Percentiles rank a stretch among this genome's conserved stretches.
phyloP scores from a whole-genome alignment of 805 yeast genomes.

The Saccharomycopsis sp. region DNA sequence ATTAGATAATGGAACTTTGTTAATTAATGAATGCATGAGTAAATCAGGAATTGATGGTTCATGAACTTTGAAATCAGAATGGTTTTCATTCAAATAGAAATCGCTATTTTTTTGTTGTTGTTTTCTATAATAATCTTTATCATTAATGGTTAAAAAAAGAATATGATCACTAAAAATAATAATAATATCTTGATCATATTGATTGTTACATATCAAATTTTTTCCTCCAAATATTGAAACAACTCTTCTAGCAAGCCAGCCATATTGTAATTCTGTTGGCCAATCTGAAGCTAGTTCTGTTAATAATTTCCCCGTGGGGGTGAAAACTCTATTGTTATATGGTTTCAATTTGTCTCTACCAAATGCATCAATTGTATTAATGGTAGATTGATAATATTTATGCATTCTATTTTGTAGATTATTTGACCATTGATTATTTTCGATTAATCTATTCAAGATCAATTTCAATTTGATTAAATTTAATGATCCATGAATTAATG shows the following conservation, averaged over 20 bases:
- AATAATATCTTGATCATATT: conserved; percentile 40
- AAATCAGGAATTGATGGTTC: conserved; percentile 64
- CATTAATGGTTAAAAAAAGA: conserved; percentile 48
- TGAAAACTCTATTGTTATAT: conserved; percentile 60
- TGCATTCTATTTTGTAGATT: conserved; percentile 21
- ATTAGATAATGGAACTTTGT: conserved; percentile 64
- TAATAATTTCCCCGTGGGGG: conserved; percentile 83
- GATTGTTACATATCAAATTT: conserved; percentile 24
- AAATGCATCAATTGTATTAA: conserved; percentile 70
- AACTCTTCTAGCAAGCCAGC: conserved; percentile 81
- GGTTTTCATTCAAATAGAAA: conserved; percentile 3
- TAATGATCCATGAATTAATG: conserved; percentile 56
- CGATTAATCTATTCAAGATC: conserved; percentile 50
- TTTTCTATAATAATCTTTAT: conserved; percentile 29
- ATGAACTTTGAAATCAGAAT: conserved; percentile 23
- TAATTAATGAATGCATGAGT: conserved; percentile 81
- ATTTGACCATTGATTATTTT: conserved; percentile 36
- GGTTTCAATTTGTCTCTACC: conserved; percentile 45
- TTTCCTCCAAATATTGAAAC: conserved; percentile 57
- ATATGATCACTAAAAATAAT: conserved; percentile 76
- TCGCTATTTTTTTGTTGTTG: conserved; percentile 9
- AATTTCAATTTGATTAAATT: conserved; percentile 65
- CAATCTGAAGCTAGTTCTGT: conserved; percentile 77
- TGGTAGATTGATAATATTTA: conserved; percentile 40
- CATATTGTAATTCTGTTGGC: conserved; percentile 81